Percentiles rank a stretch among this genome's conserved stretches.
Conservation (phyloP, 2,329 filamentous ascomycete species). For the Herpotrichia juniperi region DNA sequence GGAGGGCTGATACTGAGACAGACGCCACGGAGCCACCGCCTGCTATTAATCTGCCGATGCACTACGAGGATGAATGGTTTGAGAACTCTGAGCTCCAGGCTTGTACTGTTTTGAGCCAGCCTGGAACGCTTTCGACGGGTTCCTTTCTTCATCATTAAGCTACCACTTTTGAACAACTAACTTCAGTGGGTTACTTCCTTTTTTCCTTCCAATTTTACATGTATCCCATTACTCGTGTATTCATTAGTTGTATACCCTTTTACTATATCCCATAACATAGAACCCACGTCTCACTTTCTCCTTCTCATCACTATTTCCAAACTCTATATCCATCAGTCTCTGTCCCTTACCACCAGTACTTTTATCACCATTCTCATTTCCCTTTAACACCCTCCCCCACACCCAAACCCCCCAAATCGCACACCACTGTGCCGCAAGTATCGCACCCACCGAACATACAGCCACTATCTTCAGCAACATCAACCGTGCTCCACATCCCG, state of each 20-base stretch:
- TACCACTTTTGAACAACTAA: too few species aligned
- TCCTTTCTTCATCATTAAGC: too few species aligned
- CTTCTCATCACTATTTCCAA: neutral
- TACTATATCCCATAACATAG: neutral
- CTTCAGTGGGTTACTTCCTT: too few species aligned
- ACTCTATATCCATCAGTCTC: neutral
- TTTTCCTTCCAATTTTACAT: neutral
- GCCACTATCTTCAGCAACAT: constrained; percentile 26
- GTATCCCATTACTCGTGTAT: neutral
- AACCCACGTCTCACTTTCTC: neutral
- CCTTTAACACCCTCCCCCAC: constrained; percentile 30
- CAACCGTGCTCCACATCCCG: constrained; percentile 35
- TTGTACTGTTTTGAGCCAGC: neutral
- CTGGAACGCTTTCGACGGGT: neutral
- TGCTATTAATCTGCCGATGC: constrained; percentile 28
- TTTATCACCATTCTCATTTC: neutral
- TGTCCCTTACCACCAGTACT: neutral
- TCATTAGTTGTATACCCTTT: constrained; percentile 1
- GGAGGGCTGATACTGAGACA: constrained; percentile 15
- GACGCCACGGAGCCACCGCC: constrained; percentile 5
- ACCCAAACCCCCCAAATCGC: constrained; percentile 31
- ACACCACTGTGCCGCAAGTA: constrained; percentile 44
- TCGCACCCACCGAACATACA: constrained; percentile 25
- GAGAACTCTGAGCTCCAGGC: neutral
- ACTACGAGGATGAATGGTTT: constrained; percentile 7